Percentiles rank a stretch among this genome's conserved stretches.
These are phyloP conservation scores for Raddia guianensis DNA, from an alignment of 176 grass and related monocot species.

Conservation along the genomic window DNA sequence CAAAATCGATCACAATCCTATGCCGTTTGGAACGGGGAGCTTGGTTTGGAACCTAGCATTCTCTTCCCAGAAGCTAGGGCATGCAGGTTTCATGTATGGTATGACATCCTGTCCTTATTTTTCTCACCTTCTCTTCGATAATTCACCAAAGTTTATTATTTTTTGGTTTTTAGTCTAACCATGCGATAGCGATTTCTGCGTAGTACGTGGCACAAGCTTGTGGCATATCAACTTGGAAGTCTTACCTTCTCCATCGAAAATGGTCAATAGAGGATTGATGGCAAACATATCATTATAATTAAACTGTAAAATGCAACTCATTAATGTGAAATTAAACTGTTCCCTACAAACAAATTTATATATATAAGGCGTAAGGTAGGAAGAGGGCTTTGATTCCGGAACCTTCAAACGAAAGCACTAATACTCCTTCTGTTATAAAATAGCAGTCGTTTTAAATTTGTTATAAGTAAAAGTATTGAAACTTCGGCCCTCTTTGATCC, in stretches of 20 bases:
- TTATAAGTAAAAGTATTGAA: no score
- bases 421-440: no score
- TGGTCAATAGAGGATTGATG: not conserved
- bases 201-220: not conserved
- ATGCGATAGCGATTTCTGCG: not conserved
- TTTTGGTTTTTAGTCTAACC: no score
- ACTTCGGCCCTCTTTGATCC: no score
- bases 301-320: no score
- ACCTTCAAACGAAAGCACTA: no score
- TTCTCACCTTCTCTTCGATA: not conserved
- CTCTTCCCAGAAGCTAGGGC: not conserved
- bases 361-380: no score
- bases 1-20: not conserved
- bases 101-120: not conserved
- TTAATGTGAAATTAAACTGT: no score
- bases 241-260: not conserved
- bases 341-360: no score
- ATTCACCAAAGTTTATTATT: no score
- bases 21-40: conserved; percentile 24
- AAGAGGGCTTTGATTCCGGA: no score
- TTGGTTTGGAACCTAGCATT: not conserved
- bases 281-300: not conserved
- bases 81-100: not conserved
- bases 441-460: no score
- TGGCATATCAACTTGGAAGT: not conserved